Evolutionary conservation across 116 monocot genomes (phyloP), one percentile per base, ranked within the genome.

Genomic region (Posidonia oceanica): DNA sequence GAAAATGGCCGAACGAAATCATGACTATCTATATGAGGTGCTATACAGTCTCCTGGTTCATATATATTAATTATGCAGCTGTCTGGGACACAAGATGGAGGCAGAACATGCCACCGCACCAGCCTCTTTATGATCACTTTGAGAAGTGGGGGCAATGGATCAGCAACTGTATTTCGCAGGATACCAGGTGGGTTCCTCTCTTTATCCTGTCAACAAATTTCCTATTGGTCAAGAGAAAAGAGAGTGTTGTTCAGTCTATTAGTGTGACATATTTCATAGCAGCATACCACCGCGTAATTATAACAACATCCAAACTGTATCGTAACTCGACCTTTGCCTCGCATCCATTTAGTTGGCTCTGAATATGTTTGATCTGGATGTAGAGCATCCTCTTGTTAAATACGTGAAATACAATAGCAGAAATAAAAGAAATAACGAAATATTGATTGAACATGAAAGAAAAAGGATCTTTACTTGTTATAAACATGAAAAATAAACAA

Each of bases 271-370:
- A 15, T 40, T 3, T 0, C 13, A 6, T 0, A 41, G 67, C 10
- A 15, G 66, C 54, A 38, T 87, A 91, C 87, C 79, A 39, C 37
- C 14, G 92, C 78, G 72, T 87, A 83, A 63, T 89, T 92, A 64
- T 89, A 92, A 64, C 89, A 87, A 63, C 96, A 97, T 59, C 96
- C 89, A 74, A 91, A 97, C 66, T 97, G 96, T n/a, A 97, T 80
- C 22, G 92, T 92, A 23, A 83, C 74, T 16, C 87, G 77, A 38
- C 85, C 92, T 83, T 92, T 84, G 18, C 83, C 89, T 6, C 72
- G 75, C 91, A 89, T 87, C 85, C 85, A 83, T 53, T 89, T 89
- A 13, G n/a, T 54, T 16, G 89, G 85, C 58, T 80, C 82, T 18
- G 87, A 83, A 71, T 92, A 92, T 17, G 92, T 87, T 12, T 69